Conservation (phyloP, 352 stramenopile species). For the Phytopythium chamaehyphon region DNA sequence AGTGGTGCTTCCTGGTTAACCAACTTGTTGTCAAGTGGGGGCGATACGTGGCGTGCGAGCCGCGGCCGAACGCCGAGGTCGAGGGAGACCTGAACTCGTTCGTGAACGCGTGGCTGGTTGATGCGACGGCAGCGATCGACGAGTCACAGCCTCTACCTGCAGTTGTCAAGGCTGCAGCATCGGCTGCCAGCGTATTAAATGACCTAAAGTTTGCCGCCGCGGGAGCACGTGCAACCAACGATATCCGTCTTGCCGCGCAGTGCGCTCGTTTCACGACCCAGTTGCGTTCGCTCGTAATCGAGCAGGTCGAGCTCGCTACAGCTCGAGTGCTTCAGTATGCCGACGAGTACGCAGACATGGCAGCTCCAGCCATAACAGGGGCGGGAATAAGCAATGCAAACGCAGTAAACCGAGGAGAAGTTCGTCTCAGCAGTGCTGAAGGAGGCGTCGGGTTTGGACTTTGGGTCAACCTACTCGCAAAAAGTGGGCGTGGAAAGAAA, state of each 20-base stretch:
- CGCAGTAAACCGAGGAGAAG: constrained; percentile 38
- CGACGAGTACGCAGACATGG: constrained; percentile 65
- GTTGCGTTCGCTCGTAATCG: constrained; percentile 47
- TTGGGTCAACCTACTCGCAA: constrained; percentile 74
- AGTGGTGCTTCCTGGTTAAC: neutral
- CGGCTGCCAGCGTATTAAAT: constrained; percentile 53
- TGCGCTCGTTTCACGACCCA: constrained; percentile 42
- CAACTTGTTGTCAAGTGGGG: constrained; percentile 41
- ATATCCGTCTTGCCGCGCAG: constrained; percentile 31
- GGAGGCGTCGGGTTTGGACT: constrained; percentile 52
- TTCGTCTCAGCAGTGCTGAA: constrained; percentile 53
- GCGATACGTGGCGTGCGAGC: constrained; percentile 71
- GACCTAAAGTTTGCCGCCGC: constrained; percentile 55
- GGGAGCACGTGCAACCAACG: constrained; percentile 51
- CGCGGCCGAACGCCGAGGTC: constrained; percentile 55
- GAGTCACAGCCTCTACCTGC: constrained; percentile 16
- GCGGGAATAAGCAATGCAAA: constrained; percentile 11
- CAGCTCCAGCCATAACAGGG: constrained; percentile 9
- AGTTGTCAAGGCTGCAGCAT: constrained; percentile 44
- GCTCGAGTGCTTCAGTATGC: constrained; percentile 68
- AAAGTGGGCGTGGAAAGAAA: constrained; percentile 70
- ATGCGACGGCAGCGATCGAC: constrained; percentile 39
- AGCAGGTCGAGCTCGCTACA: constrained; percentile 65
- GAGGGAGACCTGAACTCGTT: constrained; percentile 84
- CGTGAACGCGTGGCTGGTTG: constrained; percentile 70